These are phyloP conservation scores for Lignosus rhinocerotis DNA, from an alignment of 1,284 basidiomycete species.

Conservation along the genomic window DNA sequence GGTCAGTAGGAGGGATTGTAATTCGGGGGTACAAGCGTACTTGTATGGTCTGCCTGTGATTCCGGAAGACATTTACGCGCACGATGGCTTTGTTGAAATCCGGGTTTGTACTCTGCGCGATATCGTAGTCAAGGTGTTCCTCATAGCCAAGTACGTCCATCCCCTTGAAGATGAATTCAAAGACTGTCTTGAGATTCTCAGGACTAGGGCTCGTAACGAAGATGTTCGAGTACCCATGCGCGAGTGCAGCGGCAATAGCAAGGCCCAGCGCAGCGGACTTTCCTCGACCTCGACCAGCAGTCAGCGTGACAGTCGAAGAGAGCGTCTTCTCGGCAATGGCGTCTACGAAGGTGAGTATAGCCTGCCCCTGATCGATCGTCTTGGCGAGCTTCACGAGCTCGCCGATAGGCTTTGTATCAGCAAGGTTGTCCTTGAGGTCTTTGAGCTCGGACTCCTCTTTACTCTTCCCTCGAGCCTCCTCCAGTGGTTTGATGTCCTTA, in stretches of 20 bases:
- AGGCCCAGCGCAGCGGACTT: slow-evolving; percentile 97
- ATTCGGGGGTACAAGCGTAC: slow-evolving; percentile 39
- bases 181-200: slow-evolving; percentile 97
- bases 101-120: slow-evolving; percentile 90
- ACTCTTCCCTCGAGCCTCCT: slow-evolving; percentile 57
- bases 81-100: slow-evolving; percentile 97
- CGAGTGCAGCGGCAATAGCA: slow-evolving; percentile 90
- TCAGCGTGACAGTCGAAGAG: slow-evolving; percentile 93
- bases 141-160: slow-evolving; percentile 95
- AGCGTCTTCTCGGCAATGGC: slow-evolving; percentile 92
- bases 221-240: slow-evolving; percentile 96
- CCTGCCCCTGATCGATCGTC: slow-evolving; percentile 92
- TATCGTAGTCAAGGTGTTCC: slow-evolving; percentile 97
- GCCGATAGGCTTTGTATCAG: slow-evolving; percentile 86
- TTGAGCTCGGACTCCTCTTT: slow-evolving; percentile 71
- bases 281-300: slow-evolving; percentile 92
- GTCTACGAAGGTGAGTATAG: slow-evolving; percentile 90
- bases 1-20: too few relatives aligned
- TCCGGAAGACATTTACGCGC: slow-evolving; percentile 91
- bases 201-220: slow-evolving; percentile 98
- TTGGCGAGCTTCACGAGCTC: slow-evolving; percentile 91
- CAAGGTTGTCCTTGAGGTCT: slow-evolving; percentile 79
- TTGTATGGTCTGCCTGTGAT: slow-evolving; percentile 93
- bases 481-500: slow-evolving; percentile 84
- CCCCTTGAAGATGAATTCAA: slow-evolving; percentile 98